Base-by-base conservation (phyloP, 1,139 yeast genomes). In the Pichia sp. region DNA sequence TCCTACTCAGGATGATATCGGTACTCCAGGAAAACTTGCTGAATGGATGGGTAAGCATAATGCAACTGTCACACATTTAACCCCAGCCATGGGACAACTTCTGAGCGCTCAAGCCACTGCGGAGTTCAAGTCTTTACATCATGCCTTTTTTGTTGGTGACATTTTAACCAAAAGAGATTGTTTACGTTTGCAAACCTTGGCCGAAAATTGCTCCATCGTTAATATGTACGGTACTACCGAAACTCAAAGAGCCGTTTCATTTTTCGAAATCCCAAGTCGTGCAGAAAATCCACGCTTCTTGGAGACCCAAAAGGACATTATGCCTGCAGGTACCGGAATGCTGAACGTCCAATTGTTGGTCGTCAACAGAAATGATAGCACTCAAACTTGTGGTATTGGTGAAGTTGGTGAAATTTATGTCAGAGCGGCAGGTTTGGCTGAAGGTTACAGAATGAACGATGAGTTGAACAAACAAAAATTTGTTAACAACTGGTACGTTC, bases 201-300 rank as follows among this genome's bases (percentile, higher is more conserved):
- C 98, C 7, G 84, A 85, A 67, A 92, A 93, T 67, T 96, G 90
- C 52, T 76, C 74, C 67, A 92, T 95, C 68, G 96, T 95, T 61
- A 95, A 95, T 73, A 95, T 95, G 99, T 95, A 95, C 70, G 99
- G 99, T 67, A 95, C 99, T 44, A 95, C 99, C 10, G 99, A 95
- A 73, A 95, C 99, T 15, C 99, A 95, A 75, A 82, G 99, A 69
- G 90, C 99, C 1, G 99, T 95, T 19, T 90, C 98, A 0, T 95
- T 81, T 73, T 95, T 84, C 71, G 95, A 90, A 69, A 92, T 95
- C 60, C 84, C 89, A 53, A 83, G 95, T 38, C 78, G 90, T 62
- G 70, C 78, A 44, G 69, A 76, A 42, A 92, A 90, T 68, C 80
- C 95, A 29, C 74, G 80, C 19, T 92, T 88, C 71, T 78, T 95